Conservation (phyloP, 352 stramenopile genomes). For the Globisporangium alternatum region DNA sequence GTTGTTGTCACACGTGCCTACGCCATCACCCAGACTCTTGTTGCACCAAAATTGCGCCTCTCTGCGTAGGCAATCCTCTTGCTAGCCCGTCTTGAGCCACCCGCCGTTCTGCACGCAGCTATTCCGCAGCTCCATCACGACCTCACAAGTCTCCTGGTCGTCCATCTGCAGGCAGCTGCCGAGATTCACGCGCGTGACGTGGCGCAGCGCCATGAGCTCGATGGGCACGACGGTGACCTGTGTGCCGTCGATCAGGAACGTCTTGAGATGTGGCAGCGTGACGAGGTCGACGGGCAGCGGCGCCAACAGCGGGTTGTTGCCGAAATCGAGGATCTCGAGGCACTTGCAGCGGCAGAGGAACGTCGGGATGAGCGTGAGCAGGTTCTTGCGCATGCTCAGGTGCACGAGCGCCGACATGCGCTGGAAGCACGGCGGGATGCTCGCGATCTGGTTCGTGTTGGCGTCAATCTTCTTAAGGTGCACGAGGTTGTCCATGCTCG, state of each 20-base stretch:
- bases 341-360: constrained; percentile 41
- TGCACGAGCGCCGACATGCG: constrained; percentile 59
- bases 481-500: constrained; percentile 57
- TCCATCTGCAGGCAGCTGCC: constrained; percentile 50
- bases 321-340: constrained; percentile 73
- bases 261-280: constrained; percentile 51
- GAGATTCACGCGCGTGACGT: constrained; percentile 57
- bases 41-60: constrained; percentile 3
- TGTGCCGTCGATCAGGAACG: constrained; percentile 59
- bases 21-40: constrained; percentile 2
- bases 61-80: neutral
- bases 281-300: constrained; percentile 42
- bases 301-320: constrained; percentile 50
- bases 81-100: constrained; percentile 55
- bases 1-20: neutral
- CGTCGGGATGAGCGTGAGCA: constrained; percentile 40
- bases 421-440: constrained; percentile 44
- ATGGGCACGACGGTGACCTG: constrained; percentile 53
- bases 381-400: constrained; percentile 66
- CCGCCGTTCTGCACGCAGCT: constrained; percentile 54
- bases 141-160: constrained; percentile 67
- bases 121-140: constrained; percentile 46
- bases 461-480: constrained; percentile 76
- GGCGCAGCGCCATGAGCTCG: constrained; percentile 53
- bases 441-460: constrained; percentile 62